Percentiles rank a stretch among this genome's conserved stretches.
These are phyloP conservation scores for Fusarium verrucosum DNA, from an alignment of 2,329 filamentous ascomycete species.

Conservation along the genomic window DNA sequence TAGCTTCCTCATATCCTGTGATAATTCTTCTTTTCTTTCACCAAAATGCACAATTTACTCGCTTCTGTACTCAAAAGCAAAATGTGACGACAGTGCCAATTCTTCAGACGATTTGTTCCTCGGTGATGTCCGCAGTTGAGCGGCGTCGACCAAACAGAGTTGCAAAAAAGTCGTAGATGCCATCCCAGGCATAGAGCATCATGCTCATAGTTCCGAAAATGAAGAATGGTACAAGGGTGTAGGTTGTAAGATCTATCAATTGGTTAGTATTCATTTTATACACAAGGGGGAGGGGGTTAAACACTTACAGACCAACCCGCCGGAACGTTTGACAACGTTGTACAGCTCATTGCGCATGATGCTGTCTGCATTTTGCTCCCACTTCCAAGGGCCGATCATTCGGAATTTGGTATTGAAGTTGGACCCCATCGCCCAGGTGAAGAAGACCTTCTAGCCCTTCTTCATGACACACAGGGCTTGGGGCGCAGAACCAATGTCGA, in stretches of 20 bases:
- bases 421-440: slow-evolving; percentile 58
- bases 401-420: slow-evolving; percentile 62
- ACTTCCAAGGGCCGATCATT: slow-evolving; percentile 56
- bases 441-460: slow-evolving; percentile 51
- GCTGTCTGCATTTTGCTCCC: slow-evolving; percentile 47
- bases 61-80: not conserved
- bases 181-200: slow-evolving; percentile 38
- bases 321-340: slow-evolving; percentile 49
- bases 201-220: slow-evolving; percentile 50
- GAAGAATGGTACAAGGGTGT: slow-evolving; percentile 50
- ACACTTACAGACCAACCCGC: slow-evolving; percentile 51
- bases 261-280: slow-evolving; percentile 11
- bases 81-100: not conserved
- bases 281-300: rapidly evolving
- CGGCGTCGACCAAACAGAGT: not conserved
- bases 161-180: slow-evolving; percentile 14
- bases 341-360: slow-evolving; percentile 57
- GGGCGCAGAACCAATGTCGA: slow-evolving; percentile 58
- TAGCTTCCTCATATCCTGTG: not conserved
- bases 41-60: not conserved
- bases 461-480: slow-evolving; percentile 48
- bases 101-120: not conserved
- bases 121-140: not conserved
- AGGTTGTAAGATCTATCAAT: slow-evolving; percentile 48
- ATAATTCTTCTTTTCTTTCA: not conserved